Evolutionary conservation across 495 filamentous ascomycete species (phyloP).

Genomic region (Aspergillus cavernicola): DNA sequence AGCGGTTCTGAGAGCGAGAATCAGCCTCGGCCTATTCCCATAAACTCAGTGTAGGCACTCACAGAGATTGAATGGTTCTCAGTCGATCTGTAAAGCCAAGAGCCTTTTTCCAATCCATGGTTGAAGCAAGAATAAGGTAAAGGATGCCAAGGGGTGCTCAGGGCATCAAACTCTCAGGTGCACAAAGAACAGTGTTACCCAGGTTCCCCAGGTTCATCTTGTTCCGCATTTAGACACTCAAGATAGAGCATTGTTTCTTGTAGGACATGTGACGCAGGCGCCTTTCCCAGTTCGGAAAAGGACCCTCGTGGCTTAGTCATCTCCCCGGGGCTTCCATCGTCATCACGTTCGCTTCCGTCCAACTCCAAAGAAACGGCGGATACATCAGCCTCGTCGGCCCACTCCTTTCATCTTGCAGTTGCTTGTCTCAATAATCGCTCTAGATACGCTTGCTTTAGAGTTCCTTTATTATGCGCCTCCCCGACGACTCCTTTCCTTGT

Average conservation of each 20-base stretch:
- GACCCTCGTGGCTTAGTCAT: constrained; percentile 12
- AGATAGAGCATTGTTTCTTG: background rate
- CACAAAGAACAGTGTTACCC: too few species aligned
- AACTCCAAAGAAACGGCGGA: background rate
- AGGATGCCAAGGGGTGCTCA: background rate
- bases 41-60: constrained; percentile 13
- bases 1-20: constrained; percentile 35
- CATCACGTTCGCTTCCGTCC: constrained; percentile 10
- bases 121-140: background rate
- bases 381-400: background rate
- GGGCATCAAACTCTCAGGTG: too few species aligned
- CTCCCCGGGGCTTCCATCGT: constrained; percentile 12
- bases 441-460: background rate
- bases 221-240: too few species aligned
- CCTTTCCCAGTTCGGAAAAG: background rate
- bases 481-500: constrained; percentile 14
- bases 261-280: background rate
- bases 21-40: background rate
- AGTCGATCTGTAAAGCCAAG: constrained; percentile 53
- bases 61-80: constrained; percentile 45
- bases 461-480: constrained; percentile 37
- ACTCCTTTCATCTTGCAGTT: background rate
- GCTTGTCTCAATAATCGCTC: constrained; percentile 2
- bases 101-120: constrained; percentile 36
- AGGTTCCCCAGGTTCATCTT: background rate